Evolutionary conservation across 305 asterid genomes (phyloP).

Genomic region (Fraxinus baroniana): DNA sequence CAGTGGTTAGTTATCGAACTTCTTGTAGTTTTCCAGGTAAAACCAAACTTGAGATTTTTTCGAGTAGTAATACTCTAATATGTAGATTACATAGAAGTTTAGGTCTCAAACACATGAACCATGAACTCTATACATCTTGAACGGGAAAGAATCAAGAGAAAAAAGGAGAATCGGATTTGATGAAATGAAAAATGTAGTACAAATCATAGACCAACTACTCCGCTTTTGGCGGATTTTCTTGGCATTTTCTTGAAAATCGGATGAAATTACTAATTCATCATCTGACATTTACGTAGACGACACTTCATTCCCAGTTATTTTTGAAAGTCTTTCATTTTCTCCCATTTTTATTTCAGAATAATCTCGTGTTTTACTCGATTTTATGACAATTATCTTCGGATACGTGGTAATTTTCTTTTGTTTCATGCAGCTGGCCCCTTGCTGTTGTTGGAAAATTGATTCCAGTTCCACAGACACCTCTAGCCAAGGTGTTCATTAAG

Average conservation of each 20-base stretch:
- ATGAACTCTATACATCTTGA: neutral
- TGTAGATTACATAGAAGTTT: neutral
- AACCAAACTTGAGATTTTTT: neutral
- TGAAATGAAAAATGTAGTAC: neutral
- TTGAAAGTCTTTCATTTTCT: neutral
- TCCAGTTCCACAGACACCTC: constrained; percentile 84
- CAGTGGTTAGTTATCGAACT: neutral
- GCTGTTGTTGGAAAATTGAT: constrained; percentile 73
- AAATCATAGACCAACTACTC: neutral
- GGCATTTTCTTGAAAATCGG: neutral
- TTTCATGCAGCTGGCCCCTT: constrained; percentile 84
- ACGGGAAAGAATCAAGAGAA: neutral
- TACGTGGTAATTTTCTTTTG: neutral
- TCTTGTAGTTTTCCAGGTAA: neutral
- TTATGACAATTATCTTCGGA: neutral
- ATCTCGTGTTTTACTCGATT: neutral
- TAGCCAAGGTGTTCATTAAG: constrained; percentile 66
- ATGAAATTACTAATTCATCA: neutral
- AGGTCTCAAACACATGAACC: neutral
- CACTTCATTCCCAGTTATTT: neutral
- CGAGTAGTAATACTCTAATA: neutral
- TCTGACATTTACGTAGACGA: neutral
- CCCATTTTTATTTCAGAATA: neutral
- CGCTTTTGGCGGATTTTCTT: neutral
- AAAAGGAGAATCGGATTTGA: neutral